Conservation (phyloP, 83 land plant genomes). For the Diphasiastrum complanatum region DNA sequence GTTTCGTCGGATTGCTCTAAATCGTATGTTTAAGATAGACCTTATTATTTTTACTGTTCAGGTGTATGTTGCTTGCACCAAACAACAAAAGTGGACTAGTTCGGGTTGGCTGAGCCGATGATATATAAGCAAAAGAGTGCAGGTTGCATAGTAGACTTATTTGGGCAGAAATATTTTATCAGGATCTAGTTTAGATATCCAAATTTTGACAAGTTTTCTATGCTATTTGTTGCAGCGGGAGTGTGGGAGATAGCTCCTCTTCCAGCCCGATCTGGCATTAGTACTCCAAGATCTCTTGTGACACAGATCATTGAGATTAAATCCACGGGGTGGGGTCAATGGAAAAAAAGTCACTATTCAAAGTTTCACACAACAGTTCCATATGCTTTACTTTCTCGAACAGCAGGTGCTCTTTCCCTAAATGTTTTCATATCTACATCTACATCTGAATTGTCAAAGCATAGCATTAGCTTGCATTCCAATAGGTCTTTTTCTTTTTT, state of each 20-base stretch:
- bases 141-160: too few species aligned
- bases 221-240: constrained; percentile 26
- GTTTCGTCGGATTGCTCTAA: constrained; percentile 26
- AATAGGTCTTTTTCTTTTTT: too few species aligned
- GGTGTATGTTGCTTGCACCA: not conserved
- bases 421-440: too few species aligned
- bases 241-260: constrained; percentile 39
- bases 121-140: too few species aligned
- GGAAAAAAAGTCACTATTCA: constrained; percentile 29
- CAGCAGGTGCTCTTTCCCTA: constrained; percentile 33
- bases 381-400: constrained; percentile 29
- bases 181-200: too few species aligned
- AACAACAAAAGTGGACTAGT: not conserved
- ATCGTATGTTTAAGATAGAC: constrained; percentile 19
- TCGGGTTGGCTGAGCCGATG: not conserved
- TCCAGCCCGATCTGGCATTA: constrained; percentile 18
- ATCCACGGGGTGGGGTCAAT: constrained; percentile 31
- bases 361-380: constrained; percentile 35
- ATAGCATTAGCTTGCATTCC: too few species aligned
- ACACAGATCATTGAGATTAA: constrained; percentile 39
- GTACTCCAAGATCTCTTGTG: constrained; percentile 27
- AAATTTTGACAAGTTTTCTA: not conserved
- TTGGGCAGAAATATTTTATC: too few species aligned
- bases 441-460: too few species aligned
- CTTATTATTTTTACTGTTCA: not conserved